phyloP scores from a whole-genome alignment of 768 basidiomycete genomes.

The Hypsizygus marmoreus region DNA sequence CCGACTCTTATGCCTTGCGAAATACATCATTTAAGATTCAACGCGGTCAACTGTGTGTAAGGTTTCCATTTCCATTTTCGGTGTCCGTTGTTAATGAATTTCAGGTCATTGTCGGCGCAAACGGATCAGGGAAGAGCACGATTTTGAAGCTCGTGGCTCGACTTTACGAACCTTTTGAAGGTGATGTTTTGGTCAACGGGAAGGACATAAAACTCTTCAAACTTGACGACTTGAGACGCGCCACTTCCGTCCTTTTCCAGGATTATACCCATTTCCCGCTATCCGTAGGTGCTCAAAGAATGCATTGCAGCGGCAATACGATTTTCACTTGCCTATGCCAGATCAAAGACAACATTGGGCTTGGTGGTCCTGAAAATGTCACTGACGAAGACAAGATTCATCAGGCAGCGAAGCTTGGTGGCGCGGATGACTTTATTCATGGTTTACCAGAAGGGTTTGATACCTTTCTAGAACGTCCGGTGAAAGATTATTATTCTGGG shows the following conservation, averaged over 20 bases:
- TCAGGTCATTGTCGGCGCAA: slow-evolving; percentile 76
- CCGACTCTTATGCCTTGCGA: slow-evolving; percentile 50
- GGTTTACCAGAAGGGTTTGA: slow-evolving; percentile 66
- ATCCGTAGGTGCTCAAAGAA: slow-evolving; percentile 50
- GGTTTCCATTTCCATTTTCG: slow-evolving; percentile 30
- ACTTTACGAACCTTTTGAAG: slow-evolving; percentile 69
- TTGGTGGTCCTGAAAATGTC: slow-evolving; percentile 64
- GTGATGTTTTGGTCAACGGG: slow-evolving; percentile 66
- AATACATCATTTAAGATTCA: slow-evolving; percentile 71
- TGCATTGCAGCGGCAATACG: slow-evolving; percentile 43
- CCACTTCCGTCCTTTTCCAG: slow-evolving; percentile 75
- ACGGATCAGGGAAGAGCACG: slow-evolving; percentile 82
- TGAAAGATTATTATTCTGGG: slow-evolving; percentile 66
- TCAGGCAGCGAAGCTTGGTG: slow-evolving; percentile 70
- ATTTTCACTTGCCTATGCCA: slow-evolving; percentile 46
- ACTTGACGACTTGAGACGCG: slow-evolving; percentile 65
- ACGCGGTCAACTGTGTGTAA: slow-evolving; percentile 73
- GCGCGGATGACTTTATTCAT: slow-evolving; percentile 65
- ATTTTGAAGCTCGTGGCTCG: slow-evolving; percentile 74
- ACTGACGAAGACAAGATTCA: slow-evolving; percentile 57
- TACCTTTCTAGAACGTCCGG: slow-evolving; percentile 73
- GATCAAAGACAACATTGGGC: slow-evolving; percentile 78
- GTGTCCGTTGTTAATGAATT: not conserved
- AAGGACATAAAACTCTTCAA: slow-evolving; percentile 62
- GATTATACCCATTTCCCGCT: slow-evolving; percentile 82